Evolutionary conservation across 441 rosid species (phyloP).

Genomic region (Brassica hybrid): DNA sequence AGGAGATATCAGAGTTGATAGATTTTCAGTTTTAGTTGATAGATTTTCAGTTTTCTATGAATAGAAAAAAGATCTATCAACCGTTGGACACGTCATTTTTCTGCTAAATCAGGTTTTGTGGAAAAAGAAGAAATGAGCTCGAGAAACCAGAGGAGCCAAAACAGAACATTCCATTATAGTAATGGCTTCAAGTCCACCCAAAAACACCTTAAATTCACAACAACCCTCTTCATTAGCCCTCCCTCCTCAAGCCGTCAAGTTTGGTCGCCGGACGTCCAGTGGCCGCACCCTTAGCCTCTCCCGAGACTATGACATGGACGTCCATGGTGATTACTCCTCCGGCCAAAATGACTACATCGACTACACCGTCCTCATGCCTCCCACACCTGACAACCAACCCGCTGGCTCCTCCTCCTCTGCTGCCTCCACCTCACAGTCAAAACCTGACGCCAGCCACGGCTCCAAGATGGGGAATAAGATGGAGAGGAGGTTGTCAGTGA

Average conservation of each 20-base stretch:
- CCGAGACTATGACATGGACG: conserved; percentile 76
- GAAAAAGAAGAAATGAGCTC: conserved; percentile 32
- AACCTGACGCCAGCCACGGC: conserved; percentile 40
- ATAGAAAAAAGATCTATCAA: conserved; percentile 37
- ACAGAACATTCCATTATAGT: conserved; percentile 47
- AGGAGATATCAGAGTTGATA: conserved; percentile 38
- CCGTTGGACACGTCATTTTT: conserved; percentile 12
- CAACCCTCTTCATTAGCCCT: conserved; percentile 49
- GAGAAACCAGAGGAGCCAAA: conserved; percentile 31
- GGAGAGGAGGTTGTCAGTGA: conserved; percentile 70
- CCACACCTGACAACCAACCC: conserved; percentile 95
- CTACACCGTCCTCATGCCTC: conserved; percentile 91
- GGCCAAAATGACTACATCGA: conserved; percentile 77
- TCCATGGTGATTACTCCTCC: conserved; percentile 60
- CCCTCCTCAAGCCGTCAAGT: conserved; percentile 73
- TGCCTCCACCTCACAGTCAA: conserved; percentile 48
- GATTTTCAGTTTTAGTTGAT: conserved; percentile 11
- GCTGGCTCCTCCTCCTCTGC: conserved; percentile 45
- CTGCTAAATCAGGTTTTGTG: conserved; percentile 33
- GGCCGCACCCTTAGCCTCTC: conserved; percentile 79
- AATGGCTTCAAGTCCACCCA: conserved; percentile 52
- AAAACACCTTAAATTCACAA: conserved; percentile 53
- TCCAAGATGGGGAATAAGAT: conserved; percentile 48
- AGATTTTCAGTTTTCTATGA: conserved; percentile 34
- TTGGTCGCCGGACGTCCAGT: conserved; percentile 69